A percentile compares a stretch with the other conserved stretches of the same genome.
Evolutionary conservation across 1,139 yeast species (phyloP).

Genomic region (Kodamaea derodonti): DNA sequence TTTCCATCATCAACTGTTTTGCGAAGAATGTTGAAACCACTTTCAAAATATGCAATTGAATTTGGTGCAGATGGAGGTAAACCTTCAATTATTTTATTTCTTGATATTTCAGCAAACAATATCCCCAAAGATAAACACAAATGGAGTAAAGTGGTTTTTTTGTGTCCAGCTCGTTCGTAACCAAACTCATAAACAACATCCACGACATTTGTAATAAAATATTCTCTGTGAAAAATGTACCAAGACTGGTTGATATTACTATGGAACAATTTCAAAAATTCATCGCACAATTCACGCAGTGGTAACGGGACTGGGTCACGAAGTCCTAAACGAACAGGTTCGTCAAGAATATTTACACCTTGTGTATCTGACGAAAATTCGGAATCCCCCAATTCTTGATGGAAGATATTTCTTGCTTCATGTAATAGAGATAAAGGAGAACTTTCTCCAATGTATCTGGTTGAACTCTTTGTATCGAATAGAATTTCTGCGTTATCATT

Average conservation of each 20-base stretch:
- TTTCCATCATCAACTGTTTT: conserved; percentile 34
- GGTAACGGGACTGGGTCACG: conserved; percentile 13
- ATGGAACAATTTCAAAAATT: conserved; percentile 14
- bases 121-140: conserved; percentile 41
- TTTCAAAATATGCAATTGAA: conserved; percentile 23
- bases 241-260: conserved; percentile 18
- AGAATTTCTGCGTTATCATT: conserved; percentile 13
- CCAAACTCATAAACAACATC: conserved; percentile 13
- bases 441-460: conserved; percentile 27
- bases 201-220: conserved; percentile 13
- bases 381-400: conserved; percentile 12
- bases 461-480: conserved; percentile 19
- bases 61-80: conserved; percentile 10
- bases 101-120: conserved; percentile 21
- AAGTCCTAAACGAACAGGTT: conserved; percentile 12
- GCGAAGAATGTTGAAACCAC: conserved; percentile 27
- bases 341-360: conserved; percentile 17
- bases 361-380: conserved; percentile 12
- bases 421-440: conserved; percentile 23
- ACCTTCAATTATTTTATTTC: conserved; percentile 13
- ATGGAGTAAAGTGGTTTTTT: conserved; percentile 27
- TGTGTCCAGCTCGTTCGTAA: conserved; percentile 6
- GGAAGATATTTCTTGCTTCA: conserved; percentile 23
- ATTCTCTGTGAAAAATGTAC: conserved; percentile 28
- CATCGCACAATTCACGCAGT: conserved; percentile 11